Evolutionary conservation across 75 land plant genomes (phyloP).

Genomic region (Cunninghamia lanceolata): DNA sequence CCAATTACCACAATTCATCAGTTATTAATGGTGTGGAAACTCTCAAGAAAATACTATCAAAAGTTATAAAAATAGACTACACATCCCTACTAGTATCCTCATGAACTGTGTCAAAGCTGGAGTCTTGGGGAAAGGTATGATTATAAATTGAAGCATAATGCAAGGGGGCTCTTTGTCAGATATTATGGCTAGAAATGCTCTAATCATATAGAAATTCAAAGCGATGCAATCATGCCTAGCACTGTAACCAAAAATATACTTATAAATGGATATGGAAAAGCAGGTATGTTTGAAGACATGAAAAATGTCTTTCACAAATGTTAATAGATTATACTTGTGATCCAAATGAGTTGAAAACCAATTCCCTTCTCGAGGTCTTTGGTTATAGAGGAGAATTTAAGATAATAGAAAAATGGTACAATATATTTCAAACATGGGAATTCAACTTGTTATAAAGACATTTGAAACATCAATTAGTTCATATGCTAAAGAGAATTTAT

Average conservation of each 20-base stretch:
- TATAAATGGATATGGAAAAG: no score
- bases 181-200: no score
- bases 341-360: conserved; percentile 89
- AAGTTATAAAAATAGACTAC: no score
- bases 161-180: no score
- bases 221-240: conserved; percentile 60
- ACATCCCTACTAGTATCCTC: no score
- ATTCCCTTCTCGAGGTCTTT: conserved; percentile 63
- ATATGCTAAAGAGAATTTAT: conserved; percentile 77
- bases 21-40: no score
- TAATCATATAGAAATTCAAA: conserved; percentile 74
- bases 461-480: conserved; percentile 79
- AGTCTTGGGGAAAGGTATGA: no score
- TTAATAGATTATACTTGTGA: conserved; percentile 45
- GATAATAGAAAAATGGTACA: conserved; percentile 85
- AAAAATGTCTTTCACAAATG: conserved; percentile 62
- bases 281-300: conserved; percentile 64
- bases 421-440: conserved; percentile 57
- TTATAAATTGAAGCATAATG: no score
- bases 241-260: conserved; percentile 87
- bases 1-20: no score
- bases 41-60: no score
- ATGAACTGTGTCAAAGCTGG: no score
- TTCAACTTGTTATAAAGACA: conserved; percentile 76
- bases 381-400: conserved; percentile 72